Conservation (phyloP, 805 yeast genomes). For the Metschnikowia lochheadii region DNA sequence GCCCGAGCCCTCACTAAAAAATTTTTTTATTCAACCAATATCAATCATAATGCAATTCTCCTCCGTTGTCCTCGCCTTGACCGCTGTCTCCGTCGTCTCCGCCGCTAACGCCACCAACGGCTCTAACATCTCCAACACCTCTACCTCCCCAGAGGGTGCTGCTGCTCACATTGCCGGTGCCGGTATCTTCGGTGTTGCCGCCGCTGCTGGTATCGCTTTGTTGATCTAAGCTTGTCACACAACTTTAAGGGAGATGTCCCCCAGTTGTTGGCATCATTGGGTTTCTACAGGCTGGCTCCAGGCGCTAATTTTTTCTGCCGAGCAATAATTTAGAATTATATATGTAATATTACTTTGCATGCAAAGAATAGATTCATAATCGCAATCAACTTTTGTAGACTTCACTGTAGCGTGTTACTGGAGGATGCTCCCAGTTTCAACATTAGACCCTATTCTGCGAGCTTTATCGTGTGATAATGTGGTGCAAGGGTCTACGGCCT, state of each 20-base stretch:
- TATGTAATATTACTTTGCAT: neutral
- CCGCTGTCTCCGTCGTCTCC: constrained; percentile 35
- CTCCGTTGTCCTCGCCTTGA: constrained; percentile 34
- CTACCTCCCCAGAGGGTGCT: constrained; percentile 28
- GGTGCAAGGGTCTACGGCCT: neutral
- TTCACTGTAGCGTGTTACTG: too few relatives aligned
- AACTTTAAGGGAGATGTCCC: constrained; percentile 2
- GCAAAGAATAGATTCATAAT: neutral
- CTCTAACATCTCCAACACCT: constrained; percentile 11
- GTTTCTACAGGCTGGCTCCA: constrained; percentile 2
- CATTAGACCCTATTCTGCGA: too few relatives aligned
- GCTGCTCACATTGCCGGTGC: constrained; percentile 34
- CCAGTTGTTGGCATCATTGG: neutral
- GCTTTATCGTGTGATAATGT: neutral
- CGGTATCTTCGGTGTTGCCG: constrained; percentile 26
- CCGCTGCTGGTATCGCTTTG: constrained; percentile 36
- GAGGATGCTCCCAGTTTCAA: neutral
- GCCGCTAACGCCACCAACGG: constrained; percentile 30
- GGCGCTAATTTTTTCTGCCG: constrained; percentile 4
- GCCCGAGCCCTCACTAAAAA: neutral
- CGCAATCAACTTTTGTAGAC: neutral
- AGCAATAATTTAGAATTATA: constrained; percentile 1
- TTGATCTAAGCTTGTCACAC: constrained; percentile 26
- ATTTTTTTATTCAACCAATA: neutral
- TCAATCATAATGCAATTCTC: constrained; percentile 36